These are phyloP conservation scores for Knoxia roxburghii DNA, from an alignment of 257 asterid genomes.

Conservation along the genomic window DNA sequence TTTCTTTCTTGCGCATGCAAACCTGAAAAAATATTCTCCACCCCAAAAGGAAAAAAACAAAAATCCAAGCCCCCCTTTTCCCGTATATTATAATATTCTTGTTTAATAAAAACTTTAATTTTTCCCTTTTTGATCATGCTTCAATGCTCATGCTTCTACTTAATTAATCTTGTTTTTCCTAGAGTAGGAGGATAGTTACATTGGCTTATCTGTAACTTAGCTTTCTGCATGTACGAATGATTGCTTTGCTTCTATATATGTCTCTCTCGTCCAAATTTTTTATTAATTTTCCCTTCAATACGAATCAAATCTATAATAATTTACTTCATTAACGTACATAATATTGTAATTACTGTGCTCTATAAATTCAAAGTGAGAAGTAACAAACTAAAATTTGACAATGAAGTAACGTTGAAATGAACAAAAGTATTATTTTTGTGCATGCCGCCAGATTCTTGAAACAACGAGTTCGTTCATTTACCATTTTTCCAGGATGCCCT, in stretches of 20 bases:
- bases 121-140: slow-evolving; percentile 9
- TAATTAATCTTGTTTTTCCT: slow-evolving; percentile 20
- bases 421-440: too few relatives aligned
- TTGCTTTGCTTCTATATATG: slow-evolving; percentile 1
- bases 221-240: slow-evolving; percentile 14
- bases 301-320: too few relatives aligned
- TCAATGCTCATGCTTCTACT: slow-evolving; percentile 30
- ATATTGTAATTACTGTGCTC: too few relatives aligned
- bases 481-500: too few relatives aligned
- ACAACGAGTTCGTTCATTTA: too few relatives aligned
- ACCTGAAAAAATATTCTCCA: slow-evolving; percentile 34
- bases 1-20: slow-evolving; percentile 53
- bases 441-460: too few relatives aligned
- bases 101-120: slow-evolving; percentile 4
- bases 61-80: slow-evolving; percentile 26
- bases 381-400: too few relatives aligned
- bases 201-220: slow-evolving; percentile 28
- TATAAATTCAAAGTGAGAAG: too few relatives aligned
- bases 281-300: too few relatives aligned
- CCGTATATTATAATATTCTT: slow-evolving; percentile 16
- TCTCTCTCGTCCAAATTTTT: too few relatives aligned
- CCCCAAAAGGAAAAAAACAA: slow-evolving; percentile 16
- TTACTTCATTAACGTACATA: too few relatives aligned
- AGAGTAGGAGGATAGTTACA: slow-evolving; percentile 26
- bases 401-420: too few relatives aligned